These are phyloP conservation scores for Jimgerdemannia flammicorona DNA, from an alignment of 192 early-diverging fungal genomes.

Conservation along the genomic window DNA sequence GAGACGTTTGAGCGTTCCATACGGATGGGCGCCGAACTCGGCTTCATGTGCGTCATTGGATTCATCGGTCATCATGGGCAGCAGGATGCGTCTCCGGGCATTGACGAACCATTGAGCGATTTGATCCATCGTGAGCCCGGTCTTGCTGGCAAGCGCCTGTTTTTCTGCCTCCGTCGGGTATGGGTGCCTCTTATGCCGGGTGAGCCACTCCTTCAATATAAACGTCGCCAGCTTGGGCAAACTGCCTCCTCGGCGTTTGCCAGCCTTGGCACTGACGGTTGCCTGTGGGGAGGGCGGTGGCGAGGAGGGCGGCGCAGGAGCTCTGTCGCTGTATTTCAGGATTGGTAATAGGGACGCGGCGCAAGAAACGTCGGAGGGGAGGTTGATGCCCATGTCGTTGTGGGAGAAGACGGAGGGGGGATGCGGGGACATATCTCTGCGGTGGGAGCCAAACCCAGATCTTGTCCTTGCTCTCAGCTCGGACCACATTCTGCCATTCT, in stretches of 20 bases:
- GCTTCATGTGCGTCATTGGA: neutral
- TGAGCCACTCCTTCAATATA: constrained; percentile 47
- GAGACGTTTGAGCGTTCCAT: neutral
- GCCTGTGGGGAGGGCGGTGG: neutral
- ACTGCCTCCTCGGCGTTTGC: constrained; percentile 37
- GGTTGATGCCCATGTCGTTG: neutral
- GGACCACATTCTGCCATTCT: too few relatives aligned
- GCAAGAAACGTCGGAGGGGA: neutral
- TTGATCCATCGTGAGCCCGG: constrained; percentile 49
- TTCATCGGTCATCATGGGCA: constrained; percentile 38
- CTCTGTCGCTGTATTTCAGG: neutral
- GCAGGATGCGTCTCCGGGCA: constrained; percentile 51
- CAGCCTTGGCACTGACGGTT: neutral
- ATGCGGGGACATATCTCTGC: too few relatives aligned
- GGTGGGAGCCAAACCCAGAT: too few relatives aligned
- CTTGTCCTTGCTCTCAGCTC: too few relatives aligned
- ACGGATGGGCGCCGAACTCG: neutral
- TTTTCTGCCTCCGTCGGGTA: constrained; percentile 59
- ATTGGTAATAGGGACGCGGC: neutral
- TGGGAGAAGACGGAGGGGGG: too few relatives aligned
- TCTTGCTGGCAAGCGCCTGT: constrained; percentile 33
- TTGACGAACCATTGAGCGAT: constrained; percentile 65
- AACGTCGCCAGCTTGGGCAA: constrained; percentile 41
- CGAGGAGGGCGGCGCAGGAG: neutral
- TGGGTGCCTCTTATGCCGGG: constrained; percentile 49